Evolutionary conservation across 306 rosid species (phyloP).

Genomic region (Sphenostylis stenocarpa): DNA sequence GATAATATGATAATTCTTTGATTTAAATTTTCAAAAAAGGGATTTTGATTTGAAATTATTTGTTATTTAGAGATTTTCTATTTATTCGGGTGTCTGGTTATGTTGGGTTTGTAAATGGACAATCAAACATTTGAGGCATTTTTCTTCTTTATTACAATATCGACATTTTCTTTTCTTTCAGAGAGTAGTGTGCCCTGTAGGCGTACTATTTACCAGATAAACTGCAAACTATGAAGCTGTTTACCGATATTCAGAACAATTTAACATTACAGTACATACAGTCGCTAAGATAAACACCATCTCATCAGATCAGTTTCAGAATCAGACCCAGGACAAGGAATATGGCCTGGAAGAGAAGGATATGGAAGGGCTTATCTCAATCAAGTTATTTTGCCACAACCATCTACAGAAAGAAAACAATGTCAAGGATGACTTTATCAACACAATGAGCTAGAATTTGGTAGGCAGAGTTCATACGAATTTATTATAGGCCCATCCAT

Average conservation of each 20-base stretch:
- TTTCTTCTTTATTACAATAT: not conserved
- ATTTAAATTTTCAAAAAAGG: not conserved
- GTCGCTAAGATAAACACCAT: slow-evolving; percentile 18
- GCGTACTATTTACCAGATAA: not conserved
- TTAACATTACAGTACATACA: slow-evolving; percentile 1
- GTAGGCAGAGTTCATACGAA: not conserved
- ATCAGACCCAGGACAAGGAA: not conserved
- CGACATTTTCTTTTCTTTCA: not conserved
- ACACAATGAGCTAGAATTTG: not conserved
- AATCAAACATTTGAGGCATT: not conserved
- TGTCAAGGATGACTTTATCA: not conserved
- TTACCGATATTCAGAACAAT: not conserved
- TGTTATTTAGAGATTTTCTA: not conserved
- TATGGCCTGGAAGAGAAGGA: not conserved
- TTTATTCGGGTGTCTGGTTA: not conserved
- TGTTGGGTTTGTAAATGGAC: not conserved
- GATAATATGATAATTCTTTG: not conserved
- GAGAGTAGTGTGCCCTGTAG: not conserved
- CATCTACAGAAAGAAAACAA: not conserved
- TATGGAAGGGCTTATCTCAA: not conserved
- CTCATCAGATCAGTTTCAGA: not conserved
- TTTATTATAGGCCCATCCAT: not conserved
- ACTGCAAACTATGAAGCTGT: not conserved
- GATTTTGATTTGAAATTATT: not conserved
- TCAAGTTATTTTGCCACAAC: slow-evolving; percentile 8